These are phyloP conservation scores for Aspergillus fischeri DNA, from an alignment of 2,329 filamentous ascomycete genomes.

Conservation along the genomic window DNA sequence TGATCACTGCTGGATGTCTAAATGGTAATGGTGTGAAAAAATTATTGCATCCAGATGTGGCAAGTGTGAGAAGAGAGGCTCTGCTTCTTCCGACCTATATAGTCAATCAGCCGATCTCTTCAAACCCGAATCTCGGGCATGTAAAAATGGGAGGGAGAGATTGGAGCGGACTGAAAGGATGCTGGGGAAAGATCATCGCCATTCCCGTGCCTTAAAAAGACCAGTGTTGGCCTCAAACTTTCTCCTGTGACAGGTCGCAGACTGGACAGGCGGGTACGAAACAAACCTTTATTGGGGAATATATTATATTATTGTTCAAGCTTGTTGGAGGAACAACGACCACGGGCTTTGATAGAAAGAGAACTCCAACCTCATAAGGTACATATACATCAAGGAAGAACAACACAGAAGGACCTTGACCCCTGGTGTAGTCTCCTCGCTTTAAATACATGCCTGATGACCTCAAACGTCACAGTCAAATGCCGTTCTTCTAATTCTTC, in stretches of 20 bases:
- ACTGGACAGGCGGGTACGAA: background rate
- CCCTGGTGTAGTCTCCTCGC: background rate
- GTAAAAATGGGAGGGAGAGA: background rate
- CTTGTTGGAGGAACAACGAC: background rate
- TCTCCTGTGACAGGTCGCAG: background rate
- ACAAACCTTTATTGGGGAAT: background rate
- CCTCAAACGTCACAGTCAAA: background rate
- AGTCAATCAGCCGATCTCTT: background rate
- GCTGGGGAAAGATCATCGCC: background rate
- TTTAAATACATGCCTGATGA: background rate
- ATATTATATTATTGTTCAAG: background rate
- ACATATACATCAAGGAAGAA: background rate
- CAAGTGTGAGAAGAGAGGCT: background rate
- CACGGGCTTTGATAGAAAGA: background rate
- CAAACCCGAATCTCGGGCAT: background rate
- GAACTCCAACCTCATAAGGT: background rate
- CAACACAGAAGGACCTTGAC: background rate
- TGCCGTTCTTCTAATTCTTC: background rate
- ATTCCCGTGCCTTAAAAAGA: background rate
- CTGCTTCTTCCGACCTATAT: background rate
- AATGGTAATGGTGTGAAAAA: background rate
- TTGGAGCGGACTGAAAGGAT: background rate
- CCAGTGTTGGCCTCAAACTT: background rate
- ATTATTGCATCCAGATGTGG: background rate
- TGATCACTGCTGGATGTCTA: background rate